Evolutionary conservation across 106 monocot genomes (phyloP), one percentile per base, ranked within the genome.

Genomic region (Dactylorhiza incarnata): DNA sequence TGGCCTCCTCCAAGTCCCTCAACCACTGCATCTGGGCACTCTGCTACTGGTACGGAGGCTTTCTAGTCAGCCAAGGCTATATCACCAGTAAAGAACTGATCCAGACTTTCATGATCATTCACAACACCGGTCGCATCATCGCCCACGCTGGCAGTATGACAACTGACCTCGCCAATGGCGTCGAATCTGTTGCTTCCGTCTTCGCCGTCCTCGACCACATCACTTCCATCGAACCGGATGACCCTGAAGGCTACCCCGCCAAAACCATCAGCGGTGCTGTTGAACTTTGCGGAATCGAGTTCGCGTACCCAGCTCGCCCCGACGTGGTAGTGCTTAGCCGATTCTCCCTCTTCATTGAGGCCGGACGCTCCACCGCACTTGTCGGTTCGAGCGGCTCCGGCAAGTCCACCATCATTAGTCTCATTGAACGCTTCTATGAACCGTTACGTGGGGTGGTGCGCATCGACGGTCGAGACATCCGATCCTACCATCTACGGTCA

Each of bases 101-200:
- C 9, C 79, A 84, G 16, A 84, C 79, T 9, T 52, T 76, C 20
- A 45, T 76, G 70, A 76, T 84, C 9, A 72, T 84, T 10, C 24
- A 66, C 44, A 76, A 54, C 45, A 80, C 72, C 10, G 72, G 72
- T 19, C 68, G 71, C 2, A 70, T 70, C 14, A 84, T 84, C 5
- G 84, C 84, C 0, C 71, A 84, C 9, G 79, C 79, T 10, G 84
- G 84, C 9, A 76, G 63, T 46, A 84, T 84, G 79, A 84, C 84
- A 0, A 76, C 76, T 6, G 84, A 84, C 72, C 67, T 84, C 11
- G 50, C 79, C 5, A 84, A 76, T 43, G 75, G 79, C 9, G 29
- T 54, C 2, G 71, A 73, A 26, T 61, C 79, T 0, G 79, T 73
- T n/a, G 73, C 48, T 3, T 62, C 59, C 7, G 53, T 78, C 26